phyloP scores from a whole-genome alignment of 352 stramenopile species.

The Aphanomyces cochlioides region DNA sequence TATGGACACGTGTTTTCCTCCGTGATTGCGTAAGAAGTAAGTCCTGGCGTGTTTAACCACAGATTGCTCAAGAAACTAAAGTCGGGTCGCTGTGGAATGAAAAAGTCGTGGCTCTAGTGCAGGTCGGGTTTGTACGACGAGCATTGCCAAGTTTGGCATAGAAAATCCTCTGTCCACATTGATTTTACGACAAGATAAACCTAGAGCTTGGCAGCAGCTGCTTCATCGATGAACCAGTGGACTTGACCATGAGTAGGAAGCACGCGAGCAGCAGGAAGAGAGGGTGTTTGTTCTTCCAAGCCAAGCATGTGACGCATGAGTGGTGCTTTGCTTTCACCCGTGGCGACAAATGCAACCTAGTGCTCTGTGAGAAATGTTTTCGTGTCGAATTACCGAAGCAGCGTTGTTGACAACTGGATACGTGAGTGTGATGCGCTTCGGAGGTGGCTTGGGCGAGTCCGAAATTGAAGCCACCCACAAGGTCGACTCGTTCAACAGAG shows the following conservation, averaged over 20 bases:
- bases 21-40: too few species aligned
- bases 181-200: too few species aligned
- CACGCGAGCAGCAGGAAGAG: constrained; percentile 70
- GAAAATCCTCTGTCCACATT: too few species aligned
- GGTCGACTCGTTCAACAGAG: constrained; percentile 82
- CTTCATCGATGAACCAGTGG: constrained; percentile 84
- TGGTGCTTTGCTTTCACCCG: constrained; percentile 82
- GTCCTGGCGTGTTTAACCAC: too few species aligned
- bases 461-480: constrained; percentile 91
- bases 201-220: constrained; percentile 58
- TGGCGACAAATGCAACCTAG: constrained; percentile 89
- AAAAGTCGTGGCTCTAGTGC: too few species aligned
- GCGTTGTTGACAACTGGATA: constrained; percentile 93
- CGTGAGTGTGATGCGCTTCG: constrained; percentile 96
- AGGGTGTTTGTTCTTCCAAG: constrained; percentile 50
- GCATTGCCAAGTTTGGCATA: too few species aligned
- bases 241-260: constrained; percentile 64
- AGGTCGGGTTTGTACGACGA: too few species aligned
- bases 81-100: too few species aligned
- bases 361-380: not conserved
- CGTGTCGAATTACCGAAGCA: constrained; percentile 48
- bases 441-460: constrained; percentile 97
- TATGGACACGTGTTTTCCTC: too few species aligned
- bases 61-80: too few species aligned
- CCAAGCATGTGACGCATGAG: constrained; percentile 82